Conservation (phyloP, 768 basidiomycete genomes). For the Tylopilus rubrobrunneus region DNA sequence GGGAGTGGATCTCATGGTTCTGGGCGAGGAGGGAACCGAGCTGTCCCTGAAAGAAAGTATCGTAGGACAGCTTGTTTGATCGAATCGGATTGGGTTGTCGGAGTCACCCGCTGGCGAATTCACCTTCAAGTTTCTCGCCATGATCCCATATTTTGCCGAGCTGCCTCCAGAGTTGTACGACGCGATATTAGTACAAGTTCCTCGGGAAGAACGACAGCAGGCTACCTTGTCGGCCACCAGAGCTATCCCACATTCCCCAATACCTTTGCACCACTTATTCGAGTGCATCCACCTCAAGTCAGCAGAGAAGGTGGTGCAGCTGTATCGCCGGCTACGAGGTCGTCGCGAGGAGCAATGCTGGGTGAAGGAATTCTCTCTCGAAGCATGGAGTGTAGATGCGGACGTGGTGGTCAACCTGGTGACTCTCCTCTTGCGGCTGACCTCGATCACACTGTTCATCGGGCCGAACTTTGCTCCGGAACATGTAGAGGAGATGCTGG, state of each 20-base stretch:
- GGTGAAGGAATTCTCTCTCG: conserved; percentile 49
- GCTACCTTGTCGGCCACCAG: conserved; percentile 57
- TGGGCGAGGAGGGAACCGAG: conserved; percentile 29
- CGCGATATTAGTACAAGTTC: conserved; percentile 51
- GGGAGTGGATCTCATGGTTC: conserved; percentile 40
- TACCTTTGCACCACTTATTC: conserved; percentile 58
- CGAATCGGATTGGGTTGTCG: background rate
- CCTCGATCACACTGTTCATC: conserved; percentile 56
- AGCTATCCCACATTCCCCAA: conserved; percentile 57
- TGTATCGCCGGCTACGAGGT: conserved; percentile 54
- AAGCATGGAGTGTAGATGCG: conserved; percentile 70
- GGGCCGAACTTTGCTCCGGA: conserved; percentile 80
- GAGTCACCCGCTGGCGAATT: background rate
- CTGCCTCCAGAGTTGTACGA: conserved; percentile 70
- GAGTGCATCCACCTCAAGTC: conserved; percentile 48
- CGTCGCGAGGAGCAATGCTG: conserved; percentile 31
- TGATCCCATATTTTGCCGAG: conserved; percentile 23
- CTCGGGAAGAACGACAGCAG: conserved; percentile 42
- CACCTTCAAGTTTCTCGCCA: background rate
- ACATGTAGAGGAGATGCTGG: conserved; percentile 68
- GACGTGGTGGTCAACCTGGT: conserved; percentile 73
- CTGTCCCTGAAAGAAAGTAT: conserved; percentile 27
- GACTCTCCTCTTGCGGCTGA: conserved; percentile 48
- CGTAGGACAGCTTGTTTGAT: conserved; percentile 23
- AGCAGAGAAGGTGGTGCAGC: conserved; percentile 47